A percentile compares a stretch with the other conserved stretches of the same genome.
Conservation (phyloP, 2,329 filamentous ascomycete species). For the Endocalyx cinctus region DNA sequence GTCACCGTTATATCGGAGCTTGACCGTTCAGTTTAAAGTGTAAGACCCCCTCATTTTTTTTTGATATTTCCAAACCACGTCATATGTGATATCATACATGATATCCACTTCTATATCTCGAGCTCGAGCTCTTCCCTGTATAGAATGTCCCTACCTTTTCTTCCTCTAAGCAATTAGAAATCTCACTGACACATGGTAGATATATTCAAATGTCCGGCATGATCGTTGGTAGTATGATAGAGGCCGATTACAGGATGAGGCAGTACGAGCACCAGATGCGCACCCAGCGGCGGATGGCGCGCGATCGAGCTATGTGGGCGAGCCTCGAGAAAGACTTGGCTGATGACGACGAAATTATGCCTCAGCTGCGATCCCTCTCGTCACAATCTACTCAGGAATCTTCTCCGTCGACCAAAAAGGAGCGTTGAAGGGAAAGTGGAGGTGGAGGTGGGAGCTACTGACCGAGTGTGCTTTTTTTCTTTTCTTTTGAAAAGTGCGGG, state of each 20-base stretch:
- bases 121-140: too few species aligned
- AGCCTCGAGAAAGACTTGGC: constrained; percentile 59
- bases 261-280: constrained; percentile 63
- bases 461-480: too few species aligned
- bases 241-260: constrained; percentile 66
- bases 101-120: too few species aligned
- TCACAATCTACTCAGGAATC: too few species aligned
- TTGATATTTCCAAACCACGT: background rate
- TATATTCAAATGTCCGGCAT: constrained; percentile 83
- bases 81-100: background rate
- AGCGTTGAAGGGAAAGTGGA: too few species aligned
- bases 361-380: constrained; percentile 3
- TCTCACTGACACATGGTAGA: too few species aligned
- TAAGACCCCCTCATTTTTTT: constrained; percentile 36
- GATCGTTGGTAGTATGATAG: constrained; percentile 73
- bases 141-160: background rate
- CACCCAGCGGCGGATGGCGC: constrained; percentile 57
- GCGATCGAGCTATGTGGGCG: constrained; percentile 65
- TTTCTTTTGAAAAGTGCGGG: too few species aligned
- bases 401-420: too few species aligned
- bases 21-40: constrained; percentile 76
- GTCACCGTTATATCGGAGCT: constrained; percentile 66
- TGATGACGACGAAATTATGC: constrained; percentile 32
- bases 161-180: background rate
- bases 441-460: too few species aligned